These are phyloP conservation scores for Pichia californica DNA, from an alignment of 805 yeast species.

Conservation along the genomic window DNA sequence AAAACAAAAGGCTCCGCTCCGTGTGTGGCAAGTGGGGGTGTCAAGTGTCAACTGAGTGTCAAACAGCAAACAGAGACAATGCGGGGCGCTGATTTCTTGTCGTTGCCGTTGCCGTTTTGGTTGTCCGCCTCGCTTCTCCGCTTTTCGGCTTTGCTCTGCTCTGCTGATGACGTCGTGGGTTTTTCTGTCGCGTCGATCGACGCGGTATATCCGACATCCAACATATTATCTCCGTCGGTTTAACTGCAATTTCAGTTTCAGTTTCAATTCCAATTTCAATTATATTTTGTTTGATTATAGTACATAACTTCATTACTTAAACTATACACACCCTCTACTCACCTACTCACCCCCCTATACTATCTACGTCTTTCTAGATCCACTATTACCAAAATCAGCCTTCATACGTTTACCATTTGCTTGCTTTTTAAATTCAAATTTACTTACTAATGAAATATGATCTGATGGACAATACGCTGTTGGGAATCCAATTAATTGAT, in stretches of 20 bases:
- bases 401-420: slow-evolving; percentile 18
- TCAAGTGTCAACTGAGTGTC: no score
- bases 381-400: slow-evolving; percentile 24
- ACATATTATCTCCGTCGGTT: no score
- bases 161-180: no score
- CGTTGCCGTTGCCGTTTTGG: not conserved
- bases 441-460: slow-evolving; percentile 81
- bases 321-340: not conserved
- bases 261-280: no score
- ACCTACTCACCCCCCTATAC: not conserved
- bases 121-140: not conserved
- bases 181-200: no score
- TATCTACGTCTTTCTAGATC: slow-evolving; percentile 25
- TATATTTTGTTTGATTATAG: not conserved
- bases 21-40: no score
- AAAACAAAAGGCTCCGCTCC: no score
- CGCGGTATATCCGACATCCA: no score
- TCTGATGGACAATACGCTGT: slow-evolving; percentile 91
- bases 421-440: slow-evolving; percentile 61
- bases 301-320: not conserved
- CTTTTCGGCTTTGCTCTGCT: not conserved
- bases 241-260: no score
- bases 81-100: no score
- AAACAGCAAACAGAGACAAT: no score
- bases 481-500: slow-evolving; percentile 84